These are phyloP conservation scores for Daldinia decipiens DNA, from an alignment of 495 filamentous ascomycete genomes.

Conservation along the genomic window DNA sequence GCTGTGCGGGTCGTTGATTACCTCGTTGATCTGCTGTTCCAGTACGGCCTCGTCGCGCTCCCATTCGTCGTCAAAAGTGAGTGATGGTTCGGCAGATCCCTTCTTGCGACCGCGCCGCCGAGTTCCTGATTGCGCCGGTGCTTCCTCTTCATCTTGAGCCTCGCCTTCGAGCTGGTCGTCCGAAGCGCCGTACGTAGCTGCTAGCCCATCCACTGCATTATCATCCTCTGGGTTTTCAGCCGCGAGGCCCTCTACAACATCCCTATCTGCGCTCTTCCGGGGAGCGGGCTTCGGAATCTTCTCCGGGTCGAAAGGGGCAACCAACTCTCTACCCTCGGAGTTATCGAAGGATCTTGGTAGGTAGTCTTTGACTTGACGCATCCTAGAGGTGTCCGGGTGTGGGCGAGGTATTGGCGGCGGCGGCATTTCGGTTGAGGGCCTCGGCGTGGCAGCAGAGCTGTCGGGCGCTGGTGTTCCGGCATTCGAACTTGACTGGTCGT, in stretches of 20 bases:
- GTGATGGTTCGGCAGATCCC: constrained; percentile 26
- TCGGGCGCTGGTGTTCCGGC: constrained; percentile 31
- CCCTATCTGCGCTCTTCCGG: constrained; percentile 29
- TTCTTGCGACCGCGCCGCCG: constrained; percentile 40
- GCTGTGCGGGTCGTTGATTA: constrained; percentile 59
- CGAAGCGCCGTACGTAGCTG: constrained; percentile 30
- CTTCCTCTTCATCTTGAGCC: constrained; percentile 32
- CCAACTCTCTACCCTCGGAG: constrained; percentile 38
- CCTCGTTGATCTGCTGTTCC: constrained; percentile 60
- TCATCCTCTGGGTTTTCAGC: constrained; percentile 49
- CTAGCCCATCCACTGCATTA: constrained; percentile 49
- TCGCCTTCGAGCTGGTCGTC: constrained; percentile 18
- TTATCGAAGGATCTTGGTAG: constrained; percentile 44
- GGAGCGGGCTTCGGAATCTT: constrained; percentile 39
- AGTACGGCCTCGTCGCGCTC: constrained; percentile 59
- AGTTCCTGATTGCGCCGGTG: constrained; percentile 20
- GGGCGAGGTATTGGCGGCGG: constrained; percentile 40
- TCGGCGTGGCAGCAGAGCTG: constrained; percentile 19
- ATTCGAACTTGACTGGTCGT: constrained; percentile 21
- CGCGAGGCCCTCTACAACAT: constrained; percentile 46
- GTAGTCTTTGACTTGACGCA: constrained; percentile 47
- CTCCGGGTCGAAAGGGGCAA: constrained; percentile 44
- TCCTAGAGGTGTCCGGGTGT: constrained; percentile 39
- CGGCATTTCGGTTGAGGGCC: constrained; percentile 35
- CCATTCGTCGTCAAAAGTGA: constrained; percentile 60